phyloP scores from a whole-genome alignment of 2,329 filamentous ascomycete species.

The Pyricularia sp. region DNA sequence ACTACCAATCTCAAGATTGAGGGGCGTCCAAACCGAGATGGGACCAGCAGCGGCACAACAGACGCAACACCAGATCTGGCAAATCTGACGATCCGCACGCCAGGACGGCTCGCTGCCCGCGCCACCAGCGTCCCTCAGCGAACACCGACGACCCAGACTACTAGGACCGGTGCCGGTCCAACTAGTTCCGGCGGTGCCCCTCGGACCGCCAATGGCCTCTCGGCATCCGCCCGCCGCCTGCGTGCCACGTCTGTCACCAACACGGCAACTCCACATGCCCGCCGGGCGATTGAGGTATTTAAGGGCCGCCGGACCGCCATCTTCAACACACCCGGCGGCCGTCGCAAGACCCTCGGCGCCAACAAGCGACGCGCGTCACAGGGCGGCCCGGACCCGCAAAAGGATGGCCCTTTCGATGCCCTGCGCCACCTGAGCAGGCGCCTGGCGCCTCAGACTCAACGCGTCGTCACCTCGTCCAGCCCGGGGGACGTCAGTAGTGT shows the following conservation, averaged over 20 bases:
- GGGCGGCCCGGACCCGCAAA: constrained; percentile 41
- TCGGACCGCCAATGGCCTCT: constrained; percentile 21
- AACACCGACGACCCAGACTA: constrained; percentile 16
- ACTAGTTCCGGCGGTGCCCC: constrained; percentile 18
- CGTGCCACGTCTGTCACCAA: constrained; percentile 22
- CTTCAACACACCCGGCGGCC: constrained; percentile 41
- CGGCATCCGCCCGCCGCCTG: constrained; percentile 30
- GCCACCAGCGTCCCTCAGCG: constrained; percentile 10
- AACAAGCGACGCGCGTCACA: constrained; percentile 26
- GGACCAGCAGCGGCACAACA: neutral
- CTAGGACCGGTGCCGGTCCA: constrained; percentile 6
- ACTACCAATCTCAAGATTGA: neutral
- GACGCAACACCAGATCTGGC: neutral
- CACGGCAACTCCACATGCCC: constrained; percentile 42
- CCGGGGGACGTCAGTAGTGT: constrained; percentile 12
- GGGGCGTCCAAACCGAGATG: neutral
- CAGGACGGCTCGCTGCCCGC: neutral
- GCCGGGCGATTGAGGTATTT: constrained; percentile 44
- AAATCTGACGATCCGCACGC: neutral
- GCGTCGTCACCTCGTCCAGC: constrained; percentile 34
- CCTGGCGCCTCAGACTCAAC: constrained; percentile 35
- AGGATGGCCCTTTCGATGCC: constrained; percentile 33
- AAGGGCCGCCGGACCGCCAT: constrained; percentile 45
- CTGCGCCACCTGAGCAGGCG: constrained; percentile 40
- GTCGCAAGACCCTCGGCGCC: constrained; percentile 20